A percentile compares a stretch with the other conserved stretches of the same genome.
These are phyloP conservation scores for Erythrobasidium hasegawianum DNA, from an alignment of 1,284 basidiomycete species.

Conservation along the genomic window DNA sequence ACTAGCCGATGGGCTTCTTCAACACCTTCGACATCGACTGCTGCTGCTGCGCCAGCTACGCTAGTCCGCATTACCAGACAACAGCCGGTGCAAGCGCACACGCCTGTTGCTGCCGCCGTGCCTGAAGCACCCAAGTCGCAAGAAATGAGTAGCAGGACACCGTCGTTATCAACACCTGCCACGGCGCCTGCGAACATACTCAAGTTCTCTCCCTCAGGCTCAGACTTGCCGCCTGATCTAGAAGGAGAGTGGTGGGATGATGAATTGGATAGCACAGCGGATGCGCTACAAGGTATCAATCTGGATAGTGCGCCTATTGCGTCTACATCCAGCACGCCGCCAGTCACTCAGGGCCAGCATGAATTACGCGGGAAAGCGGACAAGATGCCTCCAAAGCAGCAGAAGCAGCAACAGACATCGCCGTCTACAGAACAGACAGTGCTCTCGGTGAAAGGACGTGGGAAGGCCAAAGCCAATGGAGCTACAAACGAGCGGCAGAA, in stretches of 20 bases:
- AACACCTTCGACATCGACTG: conserved; percentile 4
- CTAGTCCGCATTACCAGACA: not conserved
- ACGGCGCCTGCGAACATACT: not conserved
- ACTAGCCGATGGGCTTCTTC: conserved; percentile 4
- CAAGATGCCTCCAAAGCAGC: not conserved
- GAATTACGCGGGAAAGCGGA: not conserved
- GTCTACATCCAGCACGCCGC: not conserved
- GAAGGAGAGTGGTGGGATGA: conserved; percentile 33
- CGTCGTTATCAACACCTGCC: not conserved
- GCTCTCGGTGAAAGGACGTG: not conserved
- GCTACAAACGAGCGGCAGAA: not conserved
- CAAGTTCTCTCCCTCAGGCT: not conserved
- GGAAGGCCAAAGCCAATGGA: not conserved
- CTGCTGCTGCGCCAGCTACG: not conserved
- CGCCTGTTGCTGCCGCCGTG: not conserved
- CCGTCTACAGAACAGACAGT: not conserved
- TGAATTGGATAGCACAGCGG: conserved; percentile 20
- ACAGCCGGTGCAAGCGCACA: not conserved
- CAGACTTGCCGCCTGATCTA: conserved; percentile 15
- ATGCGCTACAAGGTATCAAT: conserved; percentile 18
- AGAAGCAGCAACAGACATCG: not conserved
- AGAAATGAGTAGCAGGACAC: no score
- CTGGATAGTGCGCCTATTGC: not conserved
- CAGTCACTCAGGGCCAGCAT: not conserved
- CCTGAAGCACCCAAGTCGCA: not conserved